phyloP scores from a whole-genome alignment of 2,329 filamentous ascomycete genomes.

The Fusarium nelsonii region DNA sequence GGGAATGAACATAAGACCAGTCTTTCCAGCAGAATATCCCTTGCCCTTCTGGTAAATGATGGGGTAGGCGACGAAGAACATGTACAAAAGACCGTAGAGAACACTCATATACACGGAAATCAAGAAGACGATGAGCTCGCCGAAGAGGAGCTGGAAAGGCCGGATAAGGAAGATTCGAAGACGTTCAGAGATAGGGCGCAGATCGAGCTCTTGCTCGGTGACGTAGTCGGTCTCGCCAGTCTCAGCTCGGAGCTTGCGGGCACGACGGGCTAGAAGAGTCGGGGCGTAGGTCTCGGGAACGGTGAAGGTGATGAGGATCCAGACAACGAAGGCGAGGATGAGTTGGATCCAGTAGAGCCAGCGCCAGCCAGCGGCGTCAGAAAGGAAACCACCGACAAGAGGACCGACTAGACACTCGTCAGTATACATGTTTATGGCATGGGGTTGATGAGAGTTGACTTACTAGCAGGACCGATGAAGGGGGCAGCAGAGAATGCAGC shows the following conservation, averaged over 20 bases:
- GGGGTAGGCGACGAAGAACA: constrained; percentile 80
- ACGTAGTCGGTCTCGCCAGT: constrained; percentile 76
- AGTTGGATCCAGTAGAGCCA: constrained; percentile 92
- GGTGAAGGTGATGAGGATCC: constrained; percentile 85
- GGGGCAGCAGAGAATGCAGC: constrained; percentile 86
- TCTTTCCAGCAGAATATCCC: constrained; percentile 78
- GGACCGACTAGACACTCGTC: constrained; percentile 66
- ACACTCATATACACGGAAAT: constrained; percentile 89
- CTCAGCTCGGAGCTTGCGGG: constrained; percentile 76
- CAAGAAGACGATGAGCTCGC: constrained; percentile 86
- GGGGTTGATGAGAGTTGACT: constrained; percentile 28
- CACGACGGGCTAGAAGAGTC: constrained; percentile 77
- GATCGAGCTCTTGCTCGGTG: constrained; percentile 84
- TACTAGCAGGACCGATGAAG: constrained; percentile 81
- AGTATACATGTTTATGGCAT: not conserved
- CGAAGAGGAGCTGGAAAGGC: constrained; percentile 87
- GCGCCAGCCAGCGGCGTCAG: constrained; percentile 78
- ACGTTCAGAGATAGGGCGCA: constrained; percentile 75
- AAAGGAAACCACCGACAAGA: constrained; percentile 80
- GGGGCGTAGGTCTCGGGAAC: constrained; percentile 91
- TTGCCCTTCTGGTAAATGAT: constrained; percentile 84
- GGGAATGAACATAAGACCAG: constrained; percentile 89
- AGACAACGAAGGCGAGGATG: constrained; percentile 77
- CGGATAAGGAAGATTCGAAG: constrained; percentile 81
- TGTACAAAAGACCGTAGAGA: constrained; percentile 79